A percentile compares a stretch with the other conserved stretches of the same genome.
These are phyloP conservation scores for Puccinia hordei DNA, from an alignment of 1,284 basidiomycete genomes.

Conservation along the genomic window DNA sequence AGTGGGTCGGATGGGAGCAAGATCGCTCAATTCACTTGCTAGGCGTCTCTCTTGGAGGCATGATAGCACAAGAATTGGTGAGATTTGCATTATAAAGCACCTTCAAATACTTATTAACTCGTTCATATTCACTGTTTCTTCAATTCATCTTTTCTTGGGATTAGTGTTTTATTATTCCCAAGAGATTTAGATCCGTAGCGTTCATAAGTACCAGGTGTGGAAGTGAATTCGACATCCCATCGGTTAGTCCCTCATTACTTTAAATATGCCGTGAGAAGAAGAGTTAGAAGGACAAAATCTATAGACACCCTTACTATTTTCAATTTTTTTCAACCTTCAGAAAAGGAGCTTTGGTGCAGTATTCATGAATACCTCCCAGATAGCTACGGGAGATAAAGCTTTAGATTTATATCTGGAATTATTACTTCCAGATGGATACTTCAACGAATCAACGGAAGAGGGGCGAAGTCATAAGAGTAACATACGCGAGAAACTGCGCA, in stretches of 20 bases:
- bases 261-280: neutral
- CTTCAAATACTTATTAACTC: neutral
- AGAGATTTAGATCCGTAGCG: slow-evolving; percentile 15
- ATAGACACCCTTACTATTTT: neutral
- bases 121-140: neutral
- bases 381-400: neutral
- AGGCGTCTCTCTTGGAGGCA: slow-evolving; percentile 79
- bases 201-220: slow-evolving; percentile 25
- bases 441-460: slow-evolving; percentile 1
- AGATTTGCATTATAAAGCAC: neutral
- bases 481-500: neutral
- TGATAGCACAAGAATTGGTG: slow-evolving; percentile 66
- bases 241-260: slow-evolving; percentile 6
- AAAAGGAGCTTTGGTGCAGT: neutral
- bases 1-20: slow-evolving; percentile 71
- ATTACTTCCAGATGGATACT: neutral
- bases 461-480: neutral
- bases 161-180: slow-evolving; percentile 23
- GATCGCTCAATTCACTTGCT: slow-evolving; percentile 71
- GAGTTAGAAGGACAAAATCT: neutral
- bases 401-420: slow-evolving; percentile 8
- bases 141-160: neutral
- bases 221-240: slow-evolving; percentile 2
- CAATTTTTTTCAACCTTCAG: neutral
- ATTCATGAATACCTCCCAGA: neutral